Base-by-base conservation (phyloP, 768 basidiomycete genomes). In the Leccinum broughii region DNA sequence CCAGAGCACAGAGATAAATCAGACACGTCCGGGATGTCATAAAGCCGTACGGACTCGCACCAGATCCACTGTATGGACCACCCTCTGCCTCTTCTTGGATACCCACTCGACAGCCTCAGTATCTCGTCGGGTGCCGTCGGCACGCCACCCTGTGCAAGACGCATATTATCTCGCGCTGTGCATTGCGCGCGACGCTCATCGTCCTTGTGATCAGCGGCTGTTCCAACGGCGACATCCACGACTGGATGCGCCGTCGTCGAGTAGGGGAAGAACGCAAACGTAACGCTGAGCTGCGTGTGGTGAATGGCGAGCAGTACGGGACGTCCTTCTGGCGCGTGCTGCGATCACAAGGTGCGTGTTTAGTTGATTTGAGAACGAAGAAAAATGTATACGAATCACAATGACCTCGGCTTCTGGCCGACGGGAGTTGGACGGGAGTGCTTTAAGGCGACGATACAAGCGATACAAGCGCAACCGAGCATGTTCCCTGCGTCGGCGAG, bases 141-240 rank as follows among this genome's bases (percentile, higher is more conserved):
- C 1, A 93, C 85, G 0, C 96, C 95, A 92, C 85, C 74, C 97
- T 98, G 68, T 93, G 93, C 55, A 98, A 77, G 15, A 98, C 94
- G 68, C 93, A 96, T 7, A 98, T 7, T 28, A 28, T 83, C 71
- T 98, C 95, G 52, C 87, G 83, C 71, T 97, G 95, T 1, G 95
- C 89, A 64, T 97, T 98, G 53, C 97, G 77, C 13, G 94, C 92
- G 24, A 98, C 77, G 4, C 87, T 86, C 60, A 92, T 77, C 39
- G 85, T 73, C 2, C 91, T 89, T 6, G 81, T 84, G 74, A 82
- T 91, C 54, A 87, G 79, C 2, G 83, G 80, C 67, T 89, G 84
- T 68, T 98, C 95, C 14, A 94, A 81, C 48, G 88, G 83, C 0
- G 86, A 82, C 1, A 95, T 98, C 95, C 24, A 96, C 81, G n/a